A percentile compares a stretch with the other conserved stretches of the same genome.
Evolutionary conservation across 108 stramenopile species (phyloP).

Genomic region (Bacterosira constricta): DNA sequence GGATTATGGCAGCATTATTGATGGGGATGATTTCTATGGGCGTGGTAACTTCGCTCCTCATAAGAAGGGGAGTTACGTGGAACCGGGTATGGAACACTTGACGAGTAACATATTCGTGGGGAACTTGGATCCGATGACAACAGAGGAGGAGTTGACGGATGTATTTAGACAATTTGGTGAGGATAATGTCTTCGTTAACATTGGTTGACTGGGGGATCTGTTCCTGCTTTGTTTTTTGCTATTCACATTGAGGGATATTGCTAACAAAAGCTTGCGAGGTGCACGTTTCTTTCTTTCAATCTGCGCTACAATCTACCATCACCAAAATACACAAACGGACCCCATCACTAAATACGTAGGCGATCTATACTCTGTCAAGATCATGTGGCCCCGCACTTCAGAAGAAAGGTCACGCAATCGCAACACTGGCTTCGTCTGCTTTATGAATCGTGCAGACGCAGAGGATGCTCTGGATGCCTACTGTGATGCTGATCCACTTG

Average conservation of each 20-base stretch:
- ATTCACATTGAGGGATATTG: constrained; percentile 5
- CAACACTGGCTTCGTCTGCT: constrained; percentile 92
- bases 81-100: constrained; percentile 75
- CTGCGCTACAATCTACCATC: constrained; percentile 22
- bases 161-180: constrained; percentile 89
- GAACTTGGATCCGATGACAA: constrained; percentile 82
- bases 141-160: constrained; percentile 85
- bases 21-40: constrained; percentile 5
- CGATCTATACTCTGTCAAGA: constrained; percentile 80
- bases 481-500: constrained; percentile 77
- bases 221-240: background rate
- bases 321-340: background rate
- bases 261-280: constrained; percentile 14
- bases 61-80: constrained; percentile 76
- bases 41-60: constrained; percentile 40
- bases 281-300: constrained; percentile 28
- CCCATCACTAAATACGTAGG: background rate
- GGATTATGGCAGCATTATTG: constrained; percentile 27
- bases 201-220: background rate
- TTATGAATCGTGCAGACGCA: constrained; percentile 81
- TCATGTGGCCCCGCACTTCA: constrained; percentile 94
- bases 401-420: constrained; percentile 84
- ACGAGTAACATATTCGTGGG: constrained; percentile 91
- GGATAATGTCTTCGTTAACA: constrained; percentile 6
- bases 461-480: constrained; percentile 88